A percentile compares a stretch with the other conserved stretches of the same genome.
Evolutionary conservation across 2,329 filamentous ascomycete genomes (phyloP).

Genomic region (Lecanicillium sp.): DNA sequence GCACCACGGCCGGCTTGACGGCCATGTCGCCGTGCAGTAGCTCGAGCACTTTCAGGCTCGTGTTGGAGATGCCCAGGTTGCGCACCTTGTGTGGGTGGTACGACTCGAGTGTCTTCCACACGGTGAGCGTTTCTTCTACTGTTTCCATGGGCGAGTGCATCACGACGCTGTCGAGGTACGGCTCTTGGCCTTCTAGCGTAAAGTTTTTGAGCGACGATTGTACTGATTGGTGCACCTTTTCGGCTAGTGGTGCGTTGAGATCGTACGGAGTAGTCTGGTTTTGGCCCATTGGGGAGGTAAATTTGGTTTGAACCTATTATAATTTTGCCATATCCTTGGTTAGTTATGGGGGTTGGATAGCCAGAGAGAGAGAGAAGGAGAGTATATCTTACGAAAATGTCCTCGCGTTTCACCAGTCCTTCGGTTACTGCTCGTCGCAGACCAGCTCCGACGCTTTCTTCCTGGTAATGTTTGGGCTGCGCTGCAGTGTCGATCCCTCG

Average conservation of each 20-base stretch:
- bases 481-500: constrained; percentile 69
- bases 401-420: constrained; percentile 44
- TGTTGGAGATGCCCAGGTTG: constrained; percentile 68
- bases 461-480: constrained; percentile 71
- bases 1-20: constrained; percentile 50
- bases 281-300: constrained; percentile 57
- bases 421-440: constrained; percentile 52
- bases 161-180: constrained; percentile 65
- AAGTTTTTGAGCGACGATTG: constrained; percentile 59
- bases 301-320: constrained; percentile 73
- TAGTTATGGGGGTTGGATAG: too few relatives aligned
- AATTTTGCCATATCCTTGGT: background rate
- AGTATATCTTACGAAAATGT: constrained; percentile 49
- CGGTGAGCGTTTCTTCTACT: constrained; percentile 44
- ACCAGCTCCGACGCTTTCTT: constrained; percentile 60
- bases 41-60: constrained; percentile 47
- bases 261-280: constrained; percentile 55
- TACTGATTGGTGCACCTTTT: constrained; percentile 61
- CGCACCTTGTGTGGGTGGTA: constrained; percentile 59
- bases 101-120: constrained; percentile 57
- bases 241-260: constrained; percentile 43
- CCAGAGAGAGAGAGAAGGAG: too few relatives aligned
- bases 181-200: constrained; percentile 25
- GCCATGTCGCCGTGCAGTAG: constrained; percentile 36
- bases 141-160: constrained; percentile 51